Evolutionary conservation across 495 filamentous ascomycete species (phyloP), one percentile per base, ranked within the genome.

Genomic region (Melanomma pulvis-pyrius): DNA sequence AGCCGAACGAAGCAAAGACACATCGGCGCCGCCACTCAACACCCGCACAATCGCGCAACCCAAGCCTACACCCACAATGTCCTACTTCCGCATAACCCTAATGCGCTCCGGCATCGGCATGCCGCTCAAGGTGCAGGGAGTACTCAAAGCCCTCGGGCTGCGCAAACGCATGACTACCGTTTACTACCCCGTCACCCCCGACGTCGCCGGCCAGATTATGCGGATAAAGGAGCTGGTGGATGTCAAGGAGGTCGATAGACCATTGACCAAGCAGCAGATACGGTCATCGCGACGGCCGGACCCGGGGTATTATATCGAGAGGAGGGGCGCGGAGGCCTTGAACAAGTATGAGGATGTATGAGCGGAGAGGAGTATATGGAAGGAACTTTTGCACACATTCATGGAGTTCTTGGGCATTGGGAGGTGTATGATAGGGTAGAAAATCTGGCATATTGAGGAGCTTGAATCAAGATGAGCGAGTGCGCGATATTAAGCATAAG

Each of bases 71-170:
- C 29, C 24, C 68, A 84, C 66, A 75, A 96, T 96, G 92, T 84
- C 89, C 63, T 98, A 84, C 84, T 98, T 98, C 84, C 89, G 91
- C 72, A 92, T 99, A 74, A 97, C 93, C 68, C 91, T 98, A 69
- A 82, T 94, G 74, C 93, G 96, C 71, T 92, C 88, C 63, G 88
- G 88, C 65, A 99, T 99, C 79, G 96, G 96, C 72, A 87, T 99
- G 55, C 92, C 96, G 11, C 78, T 86, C 70, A 87, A 90, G 72
- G 90, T 88, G 65, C 84, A 85, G 78, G 92, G 89, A 70, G 91
- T 96, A 55, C 89, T 99, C 53, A 84, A 87, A 71, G 90, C 96
- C 8, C 88, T 99, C 32, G 96, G 96, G 26, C 84, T 99, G 41
- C 90, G 89, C 61, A 91, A 92, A 75, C 89, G 94, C 69, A 88